A percentile compares a stretch with the other conserved stretches of the same genome.
These are phyloP conservation scores for Diaporthe sp. DNA, from an alignment of 2,329 filamentous ascomycete genomes.

Conservation along the genomic window DNA sequence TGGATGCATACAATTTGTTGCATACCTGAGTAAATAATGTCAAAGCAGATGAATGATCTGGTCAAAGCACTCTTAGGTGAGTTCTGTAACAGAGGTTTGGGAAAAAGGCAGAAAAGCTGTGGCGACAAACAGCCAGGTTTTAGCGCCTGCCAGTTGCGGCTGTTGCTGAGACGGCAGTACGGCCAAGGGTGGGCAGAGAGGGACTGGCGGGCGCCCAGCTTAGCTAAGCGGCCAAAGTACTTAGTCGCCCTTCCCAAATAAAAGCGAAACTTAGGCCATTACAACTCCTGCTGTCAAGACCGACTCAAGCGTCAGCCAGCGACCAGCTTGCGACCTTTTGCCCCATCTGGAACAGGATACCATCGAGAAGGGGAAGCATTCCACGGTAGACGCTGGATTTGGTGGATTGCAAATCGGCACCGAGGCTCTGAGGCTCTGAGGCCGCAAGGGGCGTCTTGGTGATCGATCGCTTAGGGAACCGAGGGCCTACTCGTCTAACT, in stretches of 20 bases:
- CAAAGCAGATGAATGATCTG: background rate
- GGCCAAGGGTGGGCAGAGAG: background rate
- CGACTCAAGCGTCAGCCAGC: slow-evolving; percentile 32
- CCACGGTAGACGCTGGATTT: slow-evolving; percentile 31
- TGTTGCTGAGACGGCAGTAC: background rate
- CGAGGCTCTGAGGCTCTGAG: slow-evolving; percentile 40
- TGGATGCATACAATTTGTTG: background rate
- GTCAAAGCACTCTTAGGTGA: background rate
- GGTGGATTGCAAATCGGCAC: slow-evolving; percentile 34
- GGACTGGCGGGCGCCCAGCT: background rate
- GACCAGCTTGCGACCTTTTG: slow-evolving; percentile 23
- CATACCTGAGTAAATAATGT: no score
- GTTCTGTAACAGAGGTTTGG: background rate
- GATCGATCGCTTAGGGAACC: slow-evolving; percentile 39
- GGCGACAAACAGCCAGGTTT: slow-evolving; percentile 16
- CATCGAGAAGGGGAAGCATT: slow-evolving; percentile 20
- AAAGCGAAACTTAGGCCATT: slow-evolving; percentile 37
- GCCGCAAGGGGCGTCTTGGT: slow-evolving; percentile 43
- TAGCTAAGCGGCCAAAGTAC: slow-evolving; percentile 36
- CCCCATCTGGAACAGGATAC: slow-evolving; percentile 14
- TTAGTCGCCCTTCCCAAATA: slow-evolving; percentile 33
- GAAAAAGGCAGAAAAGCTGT: background rate
- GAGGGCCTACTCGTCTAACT: slow-evolving; percentile 24
- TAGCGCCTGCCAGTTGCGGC: slow-evolving; percentile 29
- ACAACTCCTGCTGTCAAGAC: slow-evolving; percentile 35